Evolutionary conservation across 495 filamentous ascomycete genomes (phyloP).

Genomic region (Ramalina intermedia): DNA sequence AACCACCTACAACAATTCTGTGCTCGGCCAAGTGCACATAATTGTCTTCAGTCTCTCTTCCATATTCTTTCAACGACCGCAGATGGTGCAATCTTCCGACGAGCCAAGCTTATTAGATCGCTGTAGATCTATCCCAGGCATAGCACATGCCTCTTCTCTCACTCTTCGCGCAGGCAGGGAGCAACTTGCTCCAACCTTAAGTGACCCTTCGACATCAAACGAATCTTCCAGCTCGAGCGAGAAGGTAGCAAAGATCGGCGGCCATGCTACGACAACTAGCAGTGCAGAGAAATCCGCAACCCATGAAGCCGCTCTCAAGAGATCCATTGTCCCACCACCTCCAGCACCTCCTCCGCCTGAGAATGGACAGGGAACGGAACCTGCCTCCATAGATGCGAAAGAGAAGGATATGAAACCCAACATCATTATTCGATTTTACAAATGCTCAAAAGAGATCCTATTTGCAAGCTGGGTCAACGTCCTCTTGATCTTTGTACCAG

Average conservation of each 20-base stretch:
- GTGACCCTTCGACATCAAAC: slow-evolving; percentile 18
- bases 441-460: slow-evolving; percentile 38
- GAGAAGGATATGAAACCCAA: slow-evolving; percentile 26
- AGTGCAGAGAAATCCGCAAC: slow-evolving; percentile 11
- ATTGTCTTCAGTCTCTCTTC: neutral
- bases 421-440: slow-evolving; percentile 32
- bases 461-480: slow-evolving; percentile 63
- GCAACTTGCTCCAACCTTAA: slow-evolving; percentile 18
- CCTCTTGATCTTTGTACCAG: slow-evolving; percentile 65
- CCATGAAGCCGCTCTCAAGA: slow-evolving; percentile 21
- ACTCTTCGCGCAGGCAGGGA: slow-evolving; percentile 17
- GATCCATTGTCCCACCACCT: slow-evolving; percentile 21
- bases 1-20: too few relatives aligned
- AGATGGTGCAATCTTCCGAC: slow-evolving; percentile 53
- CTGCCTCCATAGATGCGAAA: slow-evolving; percentile 26
- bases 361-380: slow-evolving; percentile 33
- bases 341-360: slow-evolving; percentile 37
- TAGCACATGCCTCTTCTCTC: slow-evolving; percentile 37
- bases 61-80: slow-evolving; percentile 16
- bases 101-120: slow-evolving; percentile 38
- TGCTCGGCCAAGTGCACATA: neutral
- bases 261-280: slow-evolving; percentile 7
- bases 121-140: slow-evolving; percentile 40
- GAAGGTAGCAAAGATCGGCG: neutral
- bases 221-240: slow-evolving; percentile 7